Evolutionary conservation across 805 yeast genomes (phyloP).

Genomic region (Wickerhamomyces rabaulensis): DNA sequence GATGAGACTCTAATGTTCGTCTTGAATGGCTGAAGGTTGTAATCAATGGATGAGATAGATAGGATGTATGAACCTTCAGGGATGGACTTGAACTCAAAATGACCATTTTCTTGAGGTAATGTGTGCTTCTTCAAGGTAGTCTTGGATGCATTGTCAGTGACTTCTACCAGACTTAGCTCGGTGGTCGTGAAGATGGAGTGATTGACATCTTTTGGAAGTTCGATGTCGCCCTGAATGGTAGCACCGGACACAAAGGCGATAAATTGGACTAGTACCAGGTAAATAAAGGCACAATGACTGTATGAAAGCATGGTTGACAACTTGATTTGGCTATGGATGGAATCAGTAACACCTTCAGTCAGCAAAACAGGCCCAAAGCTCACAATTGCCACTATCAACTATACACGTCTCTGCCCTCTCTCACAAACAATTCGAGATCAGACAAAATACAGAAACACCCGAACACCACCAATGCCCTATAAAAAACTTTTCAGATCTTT

Average conservation of each 20-base stretch:
- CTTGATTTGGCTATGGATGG: no score
- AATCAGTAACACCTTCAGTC: no score
- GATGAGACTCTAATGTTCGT: slow-evolving; percentile 13
- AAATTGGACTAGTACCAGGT: background rate
- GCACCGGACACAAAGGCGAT: slow-evolving; percentile 6
- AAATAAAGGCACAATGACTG: background rate
- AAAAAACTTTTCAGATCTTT: slow-evolving; percentile 1
- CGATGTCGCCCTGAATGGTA: slow-evolving; percentile 11
- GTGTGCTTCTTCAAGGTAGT: slow-evolving; percentile 3
- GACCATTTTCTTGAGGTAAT: slow-evolving; percentile 9
- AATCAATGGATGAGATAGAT: slow-evolving; percentile 13
- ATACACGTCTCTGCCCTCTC: no score
- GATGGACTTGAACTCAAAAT: slow-evolving; percentile 11
- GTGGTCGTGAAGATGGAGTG: slow-evolving; percentile 11
- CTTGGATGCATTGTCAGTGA: background rate
- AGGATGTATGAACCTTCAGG: slow-evolving; percentile 17
- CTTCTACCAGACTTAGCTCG: slow-evolving; percentile 9
- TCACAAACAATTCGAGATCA: background rate
- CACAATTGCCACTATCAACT: no score
- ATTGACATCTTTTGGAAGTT: slow-evolving; percentile 10
- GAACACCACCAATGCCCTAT: slow-evolving; percentile 2
- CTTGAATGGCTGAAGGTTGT: slow-evolving; percentile 20
- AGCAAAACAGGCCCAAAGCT: background rate
- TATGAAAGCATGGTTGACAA: background rate
- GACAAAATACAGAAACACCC: background rate